Base-by-base conservation (phyloP, 129 eudicot species). In the Lactuca sativa region DNA sequence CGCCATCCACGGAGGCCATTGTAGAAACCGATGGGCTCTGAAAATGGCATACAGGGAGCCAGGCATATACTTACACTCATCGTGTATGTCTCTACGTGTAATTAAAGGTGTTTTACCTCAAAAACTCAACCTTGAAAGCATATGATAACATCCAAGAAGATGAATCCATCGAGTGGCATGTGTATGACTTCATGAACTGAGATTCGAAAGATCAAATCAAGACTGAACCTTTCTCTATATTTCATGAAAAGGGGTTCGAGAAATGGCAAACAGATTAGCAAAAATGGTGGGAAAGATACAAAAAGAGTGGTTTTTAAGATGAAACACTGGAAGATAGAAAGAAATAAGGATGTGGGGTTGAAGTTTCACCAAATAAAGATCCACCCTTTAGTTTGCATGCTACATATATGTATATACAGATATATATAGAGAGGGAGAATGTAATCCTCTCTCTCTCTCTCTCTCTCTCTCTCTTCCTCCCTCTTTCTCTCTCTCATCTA, bases 1-100 rank as follows among this genome's bases (percentile, higher is more conserved):
- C 85, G 97, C 97, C 97, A 92, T 86, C 81, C 78, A 80, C 91
- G 78, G 85, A 86, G 90, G 77, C 79, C 95, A 80, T 59, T 6
- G 83, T 80, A 64, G 15, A 36, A 1, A 11, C 67, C 91, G 83
- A 74, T 80, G 88, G 81, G 83, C 88, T 88, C 83, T 74, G 85
- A 76, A 83, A 59, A 92, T 92, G 97, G 97, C 97, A 86, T 92
- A 92, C 85, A 86, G 83, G 97, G 97, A 92, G 97, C 95, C 96
- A 92, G 72, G 97, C 97, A 92, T 92, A 84, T 80, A 66, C 71
- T 7, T 58, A 68, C 52, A 73, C 79, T 40, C 76, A 77, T 53
- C 70, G 8, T 70, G 76, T 69, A 70, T 69, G 65, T 41, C 60
- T 51, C 38, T 71, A 48, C 15, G 8, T 31, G 13, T 66, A 57